Conservation (phyloP, 1,284 basidiomycete genomes). For the Tetrapyrgos nigripes region DNA sequence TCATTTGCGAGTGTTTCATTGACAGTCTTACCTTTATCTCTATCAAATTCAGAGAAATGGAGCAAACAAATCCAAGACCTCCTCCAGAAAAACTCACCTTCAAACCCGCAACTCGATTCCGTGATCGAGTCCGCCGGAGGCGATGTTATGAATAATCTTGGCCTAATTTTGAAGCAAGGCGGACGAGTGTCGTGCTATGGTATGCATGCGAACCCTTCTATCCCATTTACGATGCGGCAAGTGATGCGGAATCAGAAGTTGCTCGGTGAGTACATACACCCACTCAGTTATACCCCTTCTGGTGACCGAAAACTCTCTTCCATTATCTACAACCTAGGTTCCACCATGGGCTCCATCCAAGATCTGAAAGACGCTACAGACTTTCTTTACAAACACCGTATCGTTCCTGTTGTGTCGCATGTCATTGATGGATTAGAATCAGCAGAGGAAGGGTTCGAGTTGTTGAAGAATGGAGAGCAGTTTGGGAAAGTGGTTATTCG, state of each 20-base stretch:
- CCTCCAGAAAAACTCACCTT: conserved; percentile 47
- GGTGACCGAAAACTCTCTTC: neutral
- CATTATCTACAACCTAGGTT: conserved; percentile 50
- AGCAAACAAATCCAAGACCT: conserved; percentile 57
- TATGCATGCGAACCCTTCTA: conserved; percentile 68
- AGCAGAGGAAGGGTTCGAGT: conserved; percentile 75
- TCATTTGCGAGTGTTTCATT: neutral
- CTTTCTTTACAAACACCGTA: conserved; percentile 72
- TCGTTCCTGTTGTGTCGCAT: conserved; percentile 79
- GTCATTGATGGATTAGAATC: conserved; percentile 74
- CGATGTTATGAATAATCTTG: conserved; percentile 68
- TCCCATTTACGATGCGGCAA: conserved; percentile 80
- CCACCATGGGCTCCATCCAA: conserved; percentile 85
- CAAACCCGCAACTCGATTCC: conserved; percentile 53
- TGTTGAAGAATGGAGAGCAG: conserved; percentile 66
- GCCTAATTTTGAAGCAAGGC: conserved; percentile 69
- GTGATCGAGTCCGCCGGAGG: conserved; percentile 87
- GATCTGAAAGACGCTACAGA: conserved; percentile 77
- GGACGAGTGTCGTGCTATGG: conserved; percentile 81
- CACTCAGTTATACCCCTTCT: neutral
- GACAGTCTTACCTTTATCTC: conserved; percentile 1
- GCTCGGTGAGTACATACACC: conserved; percentile 58
- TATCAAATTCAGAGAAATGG: conserved; percentile 60
- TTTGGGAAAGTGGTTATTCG: conserved; percentile 76
- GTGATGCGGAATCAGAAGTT: conserved; percentile 82